A percentile compares a stretch with the other conserved stretches of the same genome.
Conservation (phyloP, 2,329 filamentous ascomycete genomes). For the Trichoderma polysporum region DNA sequence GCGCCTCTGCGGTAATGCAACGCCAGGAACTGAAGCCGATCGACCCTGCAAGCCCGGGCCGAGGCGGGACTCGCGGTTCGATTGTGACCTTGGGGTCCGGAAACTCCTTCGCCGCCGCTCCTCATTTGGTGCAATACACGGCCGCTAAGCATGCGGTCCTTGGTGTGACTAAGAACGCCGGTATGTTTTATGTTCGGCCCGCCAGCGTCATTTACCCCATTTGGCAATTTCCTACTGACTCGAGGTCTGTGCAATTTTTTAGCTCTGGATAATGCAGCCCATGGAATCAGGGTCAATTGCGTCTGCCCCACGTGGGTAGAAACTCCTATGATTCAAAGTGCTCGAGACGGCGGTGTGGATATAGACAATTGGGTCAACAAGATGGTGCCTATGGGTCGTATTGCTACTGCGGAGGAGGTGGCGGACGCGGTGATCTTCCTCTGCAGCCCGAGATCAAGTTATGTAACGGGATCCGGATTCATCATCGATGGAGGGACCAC, state of each 20-base stretch:
- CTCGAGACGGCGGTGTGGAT: slow-evolving; percentile 10
- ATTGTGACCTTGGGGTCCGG: slow-evolving; percentile 24
- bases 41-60: background rate
- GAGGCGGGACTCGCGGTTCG: slow-evolving; percentile 20
- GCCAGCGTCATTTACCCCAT: background rate
- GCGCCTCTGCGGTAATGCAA: slow-evolving; percentile 19
- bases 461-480: slow-evolving; percentile 13
- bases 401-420: slow-evolving; percentile 64
- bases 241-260: background rate
- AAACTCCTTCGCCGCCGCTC: slow-evolving; percentile 23
- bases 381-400: slow-evolving; percentile 43
- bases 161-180: slow-evolving; percentile 23
- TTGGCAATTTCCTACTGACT: background rate
- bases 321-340: slow-evolving; percentile 20
- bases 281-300: slow-evolving; percentile 26
- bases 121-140: slow-evolving; percentile 20
- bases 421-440: slow-evolving; percentile 72
- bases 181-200: slow-evolving; percentile 16
- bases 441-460: slow-evolving; percentile 23
- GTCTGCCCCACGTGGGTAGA: slow-evolving; percentile 27
- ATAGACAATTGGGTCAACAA: slow-evolving; percentile 9
- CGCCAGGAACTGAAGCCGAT: slow-evolving; percentile 17
- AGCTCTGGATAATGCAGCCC: slow-evolving; percentile 21
- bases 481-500: slow-evolving; percentile 21
- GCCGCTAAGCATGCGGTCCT: slow-evolving; percentile 24